Base-by-base conservation (phyloP, 2,329 filamentous ascomycete genomes). In the Harringtonia lauricola region DNA sequence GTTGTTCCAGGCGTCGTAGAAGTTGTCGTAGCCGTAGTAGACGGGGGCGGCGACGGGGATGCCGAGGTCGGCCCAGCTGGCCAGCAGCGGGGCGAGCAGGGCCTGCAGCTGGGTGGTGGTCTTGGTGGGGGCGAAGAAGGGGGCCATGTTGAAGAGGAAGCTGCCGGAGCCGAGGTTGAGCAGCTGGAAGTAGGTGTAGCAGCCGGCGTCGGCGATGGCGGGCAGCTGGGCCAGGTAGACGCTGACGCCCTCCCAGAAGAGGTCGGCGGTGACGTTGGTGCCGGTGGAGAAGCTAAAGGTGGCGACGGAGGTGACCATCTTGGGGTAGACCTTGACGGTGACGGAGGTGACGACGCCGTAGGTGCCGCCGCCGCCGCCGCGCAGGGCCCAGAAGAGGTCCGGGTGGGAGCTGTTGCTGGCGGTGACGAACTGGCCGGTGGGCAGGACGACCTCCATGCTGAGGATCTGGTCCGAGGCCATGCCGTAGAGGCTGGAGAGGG, bases 321-420 rank as follows among this genome's bases (percentile, higher is more conserved):
- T 41, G 31, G 52, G 52, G 36, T 46, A 42, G 12, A 44, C 49
- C 39, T 49, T 49, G 44, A 52, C 45, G 14, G 48, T 47, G 15
- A 51, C 28, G 12, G 52, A 62, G 8, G 56, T 59, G 15, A 65
- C 62, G 2, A 66, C 54, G 14, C 62, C 62, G 46, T 56, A 65
- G 1, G 62, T 65, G 45, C 58, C 46, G 14, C 60, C 59, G 22
- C 67, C 68, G 12, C 64, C 70, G 19, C 70, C 70, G 14, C 65
- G 57, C 26, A 74, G 57, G 4, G 69, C 70, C 63, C 66, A 72
- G 55, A 66, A 74, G 3, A 75, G 57, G 36, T 74, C 70, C 1
- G 58, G 40, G 44, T 74, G 61, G 24, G 58, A 50, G 13, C 55
- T 58, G 29, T 56, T 53, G 38, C 59, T 65, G 30, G 62, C 66